Evolutionary conservation across 441 rosid species (phyloP), one percentile per base, ranked within the genome.

Genomic region (Jatropha podagrica): DNA sequence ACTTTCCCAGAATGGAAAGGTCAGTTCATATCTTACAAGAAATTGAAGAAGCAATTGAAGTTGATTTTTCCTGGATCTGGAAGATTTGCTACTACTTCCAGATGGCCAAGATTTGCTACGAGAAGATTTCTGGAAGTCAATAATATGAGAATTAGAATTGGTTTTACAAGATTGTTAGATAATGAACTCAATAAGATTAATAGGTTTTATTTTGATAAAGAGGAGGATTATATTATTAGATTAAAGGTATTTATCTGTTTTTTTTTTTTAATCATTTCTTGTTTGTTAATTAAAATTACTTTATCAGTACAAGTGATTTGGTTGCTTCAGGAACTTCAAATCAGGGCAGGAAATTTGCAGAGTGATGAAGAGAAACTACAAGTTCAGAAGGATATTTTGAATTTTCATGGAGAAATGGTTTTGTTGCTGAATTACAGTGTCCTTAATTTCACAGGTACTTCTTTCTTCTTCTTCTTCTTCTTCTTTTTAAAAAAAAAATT

Each of bases 21-120:
- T 27, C 79, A 82, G 78, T 84, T 82, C 44, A 72, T 87, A 55
- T 75, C 81, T 41, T 89, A 89, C 81, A 86, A 89, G 82, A 77
- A 73, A 76, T 74, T 89, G 81, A 89, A 89, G 89, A 75, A 76
- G 81, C 75, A 78, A 55, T 27, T 89, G 77, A 87, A 85, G 74
- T 44, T 78, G 76, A 80, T 69, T 14, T 68, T 79, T 23, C 79
- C 83, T 7, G 10, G 48, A 64, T 20, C 56, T 32, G 32, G 32
- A 32, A 32, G 32, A 32, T 32, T 32, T 32, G 32, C 2, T 42
- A 1, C 46, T 42, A 42, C 6, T 42, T 42, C 46, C 48, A 68
- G 72, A 48, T 38, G 72, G 76, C 68, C 79, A 23, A 63, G 84
- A 75, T 59, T 71, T 52, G 71, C 75, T 32, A 73, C 65, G 48